Percentiles rank a stretch among this genome's conserved stretches.
Evolutionary conservation across 768 basidiomycete species (phyloP).

Genomic region (Amylocystis lapponica): DNA sequence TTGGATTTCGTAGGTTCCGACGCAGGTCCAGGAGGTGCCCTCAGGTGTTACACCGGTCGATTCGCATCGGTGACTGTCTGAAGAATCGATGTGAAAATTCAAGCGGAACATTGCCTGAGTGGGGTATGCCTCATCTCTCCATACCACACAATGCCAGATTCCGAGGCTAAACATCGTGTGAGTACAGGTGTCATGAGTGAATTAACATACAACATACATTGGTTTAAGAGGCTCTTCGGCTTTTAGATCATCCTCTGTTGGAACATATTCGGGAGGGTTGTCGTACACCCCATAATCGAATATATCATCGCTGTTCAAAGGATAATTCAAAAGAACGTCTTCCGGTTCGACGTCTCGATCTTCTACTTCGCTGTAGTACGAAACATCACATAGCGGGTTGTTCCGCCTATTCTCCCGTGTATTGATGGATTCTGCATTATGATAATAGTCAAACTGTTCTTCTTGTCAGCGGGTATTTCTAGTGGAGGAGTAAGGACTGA

Average conservation of each 20-base stretch:
- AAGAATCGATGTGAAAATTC: constrained; percentile 1
- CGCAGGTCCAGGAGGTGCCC: constrained; percentile 13
- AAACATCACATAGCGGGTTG: too few relatives aligned
- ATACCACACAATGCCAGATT: neutral
- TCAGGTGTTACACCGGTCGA: constrained; percentile 9
- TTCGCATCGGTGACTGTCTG: constrained; percentile 9
- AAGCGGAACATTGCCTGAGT: constrained; percentile 2
- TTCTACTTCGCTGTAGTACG: too few relatives aligned
- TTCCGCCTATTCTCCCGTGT: too few relatives aligned
- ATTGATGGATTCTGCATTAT: too few relatives aligned
- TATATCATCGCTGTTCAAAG: too few relatives aligned
- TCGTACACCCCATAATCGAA: too few relatives aligned
- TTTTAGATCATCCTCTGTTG: too few relatives aligned
- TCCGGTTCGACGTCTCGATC: too few relatives aligned
- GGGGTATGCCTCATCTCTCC: neutral
- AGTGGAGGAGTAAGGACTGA: too few relatives aligned
- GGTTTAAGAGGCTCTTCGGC: neutral
- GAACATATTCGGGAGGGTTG: too few relatives aligned
- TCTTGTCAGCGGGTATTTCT: too few relatives aligned
- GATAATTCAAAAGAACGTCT: too few relatives aligned
- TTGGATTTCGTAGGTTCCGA: constrained; percentile 12
- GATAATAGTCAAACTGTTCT: constrained; percentile 11
- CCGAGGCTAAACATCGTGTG: neutral
- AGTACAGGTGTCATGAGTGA: neutral
- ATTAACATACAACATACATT: neutral